Conservation (phyloP, 768 basidiomycete species). For the Amanita muscaria region DNA sequence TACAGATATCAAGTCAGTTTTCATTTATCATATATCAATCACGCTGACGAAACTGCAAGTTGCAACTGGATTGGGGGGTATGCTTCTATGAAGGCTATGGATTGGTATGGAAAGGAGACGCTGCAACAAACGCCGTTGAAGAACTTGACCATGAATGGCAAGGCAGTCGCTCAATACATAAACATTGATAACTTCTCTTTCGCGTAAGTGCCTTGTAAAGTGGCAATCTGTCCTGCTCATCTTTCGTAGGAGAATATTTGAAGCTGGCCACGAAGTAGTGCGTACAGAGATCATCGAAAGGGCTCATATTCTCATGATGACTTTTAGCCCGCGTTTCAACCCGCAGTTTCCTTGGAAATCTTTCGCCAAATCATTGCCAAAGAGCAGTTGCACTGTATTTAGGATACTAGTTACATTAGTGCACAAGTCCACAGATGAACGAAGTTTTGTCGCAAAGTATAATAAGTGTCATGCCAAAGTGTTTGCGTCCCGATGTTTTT, state of each 20-base stretch:
- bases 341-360: conserved; percentile 18
- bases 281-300: too few relatives aligned
- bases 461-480: too few relatives aligned
- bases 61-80: conserved; percentile 42
- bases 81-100: conserved; percentile 34
- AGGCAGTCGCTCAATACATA: conserved; percentile 46
- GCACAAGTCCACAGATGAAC: too few relatives aligned
- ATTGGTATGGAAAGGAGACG: conserved; percentile 35
- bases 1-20: conserved; percentile 41
- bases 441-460: too few relatives aligned
- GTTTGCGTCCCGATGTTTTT: too few relatives aligned
- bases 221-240: not conserved
- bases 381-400: too few relatives aligned
- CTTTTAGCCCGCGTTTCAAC: conserved; percentile 64
- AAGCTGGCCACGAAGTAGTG: conserved; percentile 57
- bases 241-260: conserved; percentile 43
- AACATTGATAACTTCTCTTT: conserved; percentile 63
- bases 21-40: not conserved
- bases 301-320: too few relatives aligned
- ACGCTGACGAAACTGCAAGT: too few relatives aligned
- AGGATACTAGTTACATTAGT: too few relatives aligned
- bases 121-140: conserved; percentile 29
- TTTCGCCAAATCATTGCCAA: too few relatives aligned
- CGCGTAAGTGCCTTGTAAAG: conserved; percentile 34
- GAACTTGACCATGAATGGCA: conserved; percentile 50